These are phyloP conservation scores for Pichia sp. DNA, from an alignment of 1,139 yeast genomes.

Conservation along the genomic window DNA sequence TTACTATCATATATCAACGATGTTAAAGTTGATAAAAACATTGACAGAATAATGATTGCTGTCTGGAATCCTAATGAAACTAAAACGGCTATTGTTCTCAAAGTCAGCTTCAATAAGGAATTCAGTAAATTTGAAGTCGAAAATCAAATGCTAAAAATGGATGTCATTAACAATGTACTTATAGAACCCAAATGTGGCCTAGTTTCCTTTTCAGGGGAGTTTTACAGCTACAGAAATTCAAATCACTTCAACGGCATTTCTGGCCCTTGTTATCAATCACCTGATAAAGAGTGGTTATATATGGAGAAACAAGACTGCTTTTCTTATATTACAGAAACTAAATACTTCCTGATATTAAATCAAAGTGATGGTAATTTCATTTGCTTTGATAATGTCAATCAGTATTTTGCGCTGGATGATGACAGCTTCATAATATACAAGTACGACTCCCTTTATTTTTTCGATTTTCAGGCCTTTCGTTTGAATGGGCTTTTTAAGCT, in stretches of 20 bases:
- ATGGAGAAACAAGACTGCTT: not conserved
- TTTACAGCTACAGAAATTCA: not conserved
- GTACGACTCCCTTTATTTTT: too few relatives aligned
- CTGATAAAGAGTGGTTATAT: not conserved
- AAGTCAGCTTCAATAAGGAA: not conserved
- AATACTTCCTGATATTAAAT: too few relatives aligned
- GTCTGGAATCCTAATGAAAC: not conserved
- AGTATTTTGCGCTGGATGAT: too few relatives aligned
- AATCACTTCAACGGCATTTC: not conserved
- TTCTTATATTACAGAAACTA: not conserved
- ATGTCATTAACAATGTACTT: not conserved
- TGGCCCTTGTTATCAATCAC: not conserved
- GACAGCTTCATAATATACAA: too few relatives aligned
- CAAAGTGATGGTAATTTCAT: too few relatives aligned
- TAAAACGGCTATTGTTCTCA: not conserved
- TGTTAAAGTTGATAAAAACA: not conserved
- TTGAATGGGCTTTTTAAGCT: too few relatives aligned
- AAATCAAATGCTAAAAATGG: not conserved
- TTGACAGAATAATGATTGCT: not conserved
- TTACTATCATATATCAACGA: not conserved
- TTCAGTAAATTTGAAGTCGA: not conserved
- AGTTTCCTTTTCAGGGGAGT: not conserved
- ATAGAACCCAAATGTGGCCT: not conserved
- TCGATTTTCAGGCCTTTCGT: too few relatives aligned
- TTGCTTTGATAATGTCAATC: too few relatives aligned